A percentile compares a stretch with the other conserved stretches of the same genome.
Evolutionary conservation across 768 basidiomycete species (phyloP).

Genomic region (Mycena indigotica): DNA sequence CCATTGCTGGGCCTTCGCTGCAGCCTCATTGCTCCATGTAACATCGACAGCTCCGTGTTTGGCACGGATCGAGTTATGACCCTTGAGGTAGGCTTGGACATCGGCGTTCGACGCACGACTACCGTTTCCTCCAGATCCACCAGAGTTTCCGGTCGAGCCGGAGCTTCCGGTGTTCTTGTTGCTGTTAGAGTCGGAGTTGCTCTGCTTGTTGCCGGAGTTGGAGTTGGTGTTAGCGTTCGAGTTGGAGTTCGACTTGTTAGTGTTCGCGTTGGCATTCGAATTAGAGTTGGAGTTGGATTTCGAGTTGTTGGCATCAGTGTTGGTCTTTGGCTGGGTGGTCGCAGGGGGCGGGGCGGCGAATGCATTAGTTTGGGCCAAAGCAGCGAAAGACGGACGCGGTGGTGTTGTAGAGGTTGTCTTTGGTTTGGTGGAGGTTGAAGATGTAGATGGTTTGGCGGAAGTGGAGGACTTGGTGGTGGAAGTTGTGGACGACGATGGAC

Average conservation of each 20-base stretch:
- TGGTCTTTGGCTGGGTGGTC: constrained; percentile 1
- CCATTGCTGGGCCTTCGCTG: constrained; percentile 68
- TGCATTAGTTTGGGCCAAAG: not conserved
- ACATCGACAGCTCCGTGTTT: constrained; percentile 65
- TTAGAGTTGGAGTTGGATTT: not conserved
- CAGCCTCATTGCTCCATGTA: constrained; percentile 64
- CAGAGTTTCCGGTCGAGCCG: constrained; percentile 7
- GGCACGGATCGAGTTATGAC: constrained; percentile 65
- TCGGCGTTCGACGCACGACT: constrained; percentile 44
- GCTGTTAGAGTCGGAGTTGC: constrained; percentile 2
- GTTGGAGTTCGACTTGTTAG: constrained; percentile 9
- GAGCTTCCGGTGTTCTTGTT: constrained; percentile 15
- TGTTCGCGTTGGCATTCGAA: constrained; percentile 16
- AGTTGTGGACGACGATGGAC: constrained; percentile 24
- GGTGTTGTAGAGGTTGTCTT: constrained; percentile 11
- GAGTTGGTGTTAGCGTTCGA: constrained; percentile 18
- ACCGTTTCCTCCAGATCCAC: constrained; percentile 32
- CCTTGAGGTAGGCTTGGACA: constrained; percentile 52
- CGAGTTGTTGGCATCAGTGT: not conserved
- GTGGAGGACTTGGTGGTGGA: constrained; percentile 26
- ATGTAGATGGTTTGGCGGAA: constrained; percentile 18
- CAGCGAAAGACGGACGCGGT: too few species aligned
- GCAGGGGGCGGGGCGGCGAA: not conserved
- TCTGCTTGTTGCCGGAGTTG: not conserved
- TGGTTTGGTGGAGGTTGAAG: constrained; percentile 15